A percentile compares a stretch with the other conserved stretches of the same genome.
Evolutionary conservation across 192 early-diverging fungal species (phyloP).

Genomic region (Coemansia sp.): DNA sequence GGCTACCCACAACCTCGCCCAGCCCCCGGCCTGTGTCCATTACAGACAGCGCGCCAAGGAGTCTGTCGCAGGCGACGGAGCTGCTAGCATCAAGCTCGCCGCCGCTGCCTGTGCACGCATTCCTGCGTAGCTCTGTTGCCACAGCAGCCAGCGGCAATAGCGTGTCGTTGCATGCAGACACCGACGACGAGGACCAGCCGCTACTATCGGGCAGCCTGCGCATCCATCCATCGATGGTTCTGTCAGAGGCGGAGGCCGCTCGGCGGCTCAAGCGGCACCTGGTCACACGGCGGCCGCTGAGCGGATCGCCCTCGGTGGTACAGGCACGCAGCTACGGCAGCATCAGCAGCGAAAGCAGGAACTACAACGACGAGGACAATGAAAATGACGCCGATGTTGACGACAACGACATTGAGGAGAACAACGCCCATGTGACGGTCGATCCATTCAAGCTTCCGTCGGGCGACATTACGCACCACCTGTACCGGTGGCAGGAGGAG

Average conservation of each 20-base stretch:
- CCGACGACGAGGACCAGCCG: constrained; percentile 9
- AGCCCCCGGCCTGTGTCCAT: constrained; percentile 14
- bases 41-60: constrained; percentile 13
- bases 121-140: neutral
- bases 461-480: constrained; percentile 81
- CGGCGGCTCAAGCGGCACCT: constrained; percentile 71
- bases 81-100: constrained; percentile 30
- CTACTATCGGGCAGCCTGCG: neutral
- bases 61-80: constrained; percentile 35
- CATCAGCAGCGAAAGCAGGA: constrained; percentile 11
- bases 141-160: constrained; percentile 1
- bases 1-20: constrained; percentile 8
- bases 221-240: constrained; percentile 31
- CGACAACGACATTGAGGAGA: constrained; percentile 22
- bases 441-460: constrained; percentile 62
- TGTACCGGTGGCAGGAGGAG: constrained; percentile 87
- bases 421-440: constrained; percentile 25
- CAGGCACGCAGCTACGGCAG: constrained; percentile 48
- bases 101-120: constrained; percentile 5
- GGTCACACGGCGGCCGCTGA: constrained; percentile 57
- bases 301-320: constrained; percentile 34
- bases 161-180: neutral
- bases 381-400: constrained; percentile 11
- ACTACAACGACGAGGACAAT: constrained; percentile 22
- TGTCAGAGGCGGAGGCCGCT: constrained; percentile 53